Conservation (phyloP, 495 filamentous ascomycete genomes). For the Clavariopsis aquatica region DNA sequence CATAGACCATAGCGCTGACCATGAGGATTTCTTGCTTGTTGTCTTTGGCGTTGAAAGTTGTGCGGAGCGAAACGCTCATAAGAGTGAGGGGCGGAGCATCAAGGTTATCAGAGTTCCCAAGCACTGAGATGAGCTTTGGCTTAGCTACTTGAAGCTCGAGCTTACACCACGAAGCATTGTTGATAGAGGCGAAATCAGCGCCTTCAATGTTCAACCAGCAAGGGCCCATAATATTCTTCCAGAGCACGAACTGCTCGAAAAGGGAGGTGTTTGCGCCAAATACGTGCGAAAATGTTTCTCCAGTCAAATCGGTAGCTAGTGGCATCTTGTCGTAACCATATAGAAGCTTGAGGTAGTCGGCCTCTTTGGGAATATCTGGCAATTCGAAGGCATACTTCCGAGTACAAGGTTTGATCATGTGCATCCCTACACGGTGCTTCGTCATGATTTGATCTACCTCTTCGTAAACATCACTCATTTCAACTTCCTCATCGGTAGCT, state of each 20-base stretch:
- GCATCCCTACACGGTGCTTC: slow-evolving; percentile 75
- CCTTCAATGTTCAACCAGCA: slow-evolving; percentile 92
- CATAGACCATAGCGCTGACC: slow-evolving; percentile 86
- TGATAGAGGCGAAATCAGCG: slow-evolving; percentile 78
- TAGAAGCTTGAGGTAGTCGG: slow-evolving; percentile 86
- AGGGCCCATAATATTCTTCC: slow-evolving; percentile 97
- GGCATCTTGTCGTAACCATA: slow-evolving; percentile 84
- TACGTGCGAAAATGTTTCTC: slow-evolving; percentile 90
- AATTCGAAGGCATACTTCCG: slow-evolving; percentile 97
- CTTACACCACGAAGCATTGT: slow-evolving; percentile 95
- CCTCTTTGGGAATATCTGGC: slow-evolving; percentile 80
- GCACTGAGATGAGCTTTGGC: slow-evolving; percentile 67
- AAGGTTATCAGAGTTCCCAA: slow-evolving; percentile 73
- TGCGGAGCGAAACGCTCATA: slow-evolving; percentile 90
- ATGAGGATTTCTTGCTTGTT: slow-evolving; percentile 96
- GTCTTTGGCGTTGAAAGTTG: slow-evolving; percentile 82
- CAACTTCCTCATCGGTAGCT: slow-evolving; percentile 76
- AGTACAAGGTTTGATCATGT: slow-evolving; percentile 87
- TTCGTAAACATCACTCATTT: slow-evolving; percentile 84
- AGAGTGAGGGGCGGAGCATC: slow-evolving; percentile 86
- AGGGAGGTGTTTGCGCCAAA: slow-evolving; percentile 92
- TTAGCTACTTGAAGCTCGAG: slow-evolving; percentile 80
- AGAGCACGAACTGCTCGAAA: slow-evolving; percentile 97
- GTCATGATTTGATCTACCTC: slow-evolving; percentile 87
- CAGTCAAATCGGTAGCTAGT: slow-evolving; percentile 67